Base-by-base conservation (phyloP, 2,329 filamentous ascomycete genomes). In the Pseudogymnoascus verrucosus region DNA sequence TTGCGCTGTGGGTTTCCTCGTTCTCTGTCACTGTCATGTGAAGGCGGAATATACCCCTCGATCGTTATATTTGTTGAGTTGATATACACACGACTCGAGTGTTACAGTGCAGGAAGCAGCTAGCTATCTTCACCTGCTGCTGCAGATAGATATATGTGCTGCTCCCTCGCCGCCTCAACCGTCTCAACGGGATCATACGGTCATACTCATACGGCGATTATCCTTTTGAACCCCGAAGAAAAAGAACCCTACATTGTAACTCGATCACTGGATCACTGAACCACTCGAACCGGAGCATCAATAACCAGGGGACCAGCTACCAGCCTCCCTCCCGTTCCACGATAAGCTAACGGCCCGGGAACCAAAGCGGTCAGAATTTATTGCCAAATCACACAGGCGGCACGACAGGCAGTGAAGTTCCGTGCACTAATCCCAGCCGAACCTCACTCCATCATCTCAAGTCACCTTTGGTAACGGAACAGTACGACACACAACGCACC, bases 351-450 rank as follows among this genome's bases (percentile, higher is more conserved):
- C 51, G 51, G 51, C 51, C 51, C 51, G 51, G 8, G n/a, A 34
- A 54, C 7, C 47, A 54, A 54, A 57, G 51, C 51, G 51, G 51
- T 57, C 51, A 57, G 28, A 19, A 57, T 57, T 57, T 57, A 57
- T 57, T 57, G 51, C 51, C 51, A 57, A 57, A 57, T 34, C 51
- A 57, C 51, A 57, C n/a, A 57, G 51, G n/a, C 51, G 19, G 51
- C 51, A 57, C 51, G 28, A 34, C 51, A 57, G 51, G 26, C n/a
- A 19, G 51, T 57, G 51, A 57, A 57, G 51, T 57, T 57, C 51
- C 51, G 51, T 57, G n/a, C 28, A 57, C 51, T 57, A 57, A 57
- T 57, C 51, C 51, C 51, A 57, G 51, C 51, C 51, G 51, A 57
- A 57, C 51, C 51, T 57, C 51, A 57, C 39, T 61, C 40, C 34